Percentiles rank a stretch among this genome's conserved stretches.
Evolutionary conservation across 179 eudicot species (phyloP).

Genomic region (Beta macrorhiza): DNA sequence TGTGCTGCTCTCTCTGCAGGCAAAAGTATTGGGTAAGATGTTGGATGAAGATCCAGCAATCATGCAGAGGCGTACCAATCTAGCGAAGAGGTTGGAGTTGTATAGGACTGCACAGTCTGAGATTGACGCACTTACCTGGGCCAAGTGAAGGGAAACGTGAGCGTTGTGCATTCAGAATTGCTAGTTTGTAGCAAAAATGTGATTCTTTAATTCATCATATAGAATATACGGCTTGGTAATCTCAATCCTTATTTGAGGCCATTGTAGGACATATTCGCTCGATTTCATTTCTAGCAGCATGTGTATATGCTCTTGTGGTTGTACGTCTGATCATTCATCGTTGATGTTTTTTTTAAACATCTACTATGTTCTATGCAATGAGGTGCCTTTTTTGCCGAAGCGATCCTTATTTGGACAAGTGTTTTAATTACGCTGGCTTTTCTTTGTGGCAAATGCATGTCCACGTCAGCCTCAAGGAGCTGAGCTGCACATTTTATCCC

Average conservation of each 20-base stretch:
- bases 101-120: conserved; percentile 72
- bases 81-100: conserved; percentile 71
- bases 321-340: neutral
- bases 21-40: conserved; percentile 54
- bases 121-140: conserved; percentile 79
- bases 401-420: neutral
- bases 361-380: neutral
- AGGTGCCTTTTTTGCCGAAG: neutral
- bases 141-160: conserved; percentile 37
- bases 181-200: conserved; percentile 22
- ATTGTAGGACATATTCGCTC: conserved; percentile 7
- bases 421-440: neutral
- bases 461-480: no score
- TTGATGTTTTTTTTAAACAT: conserved; percentile 9
- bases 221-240: conserved; percentile 20
- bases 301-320: conserved; percentile 24
- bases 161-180: neutral
- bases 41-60: conserved; percentile 85
- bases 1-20: conserved; percentile 37
- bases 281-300: conserved; percentile 7
- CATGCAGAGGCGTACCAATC: conserved; percentile 57
- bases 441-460: neutral
- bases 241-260: conserved; percentile 26
- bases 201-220: conserved; percentile 35
- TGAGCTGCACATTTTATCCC: no score